phyloP scores from a whole-genome alignment of 352 stramenopile species.

The Phytophthora agathidicida region DNA sequence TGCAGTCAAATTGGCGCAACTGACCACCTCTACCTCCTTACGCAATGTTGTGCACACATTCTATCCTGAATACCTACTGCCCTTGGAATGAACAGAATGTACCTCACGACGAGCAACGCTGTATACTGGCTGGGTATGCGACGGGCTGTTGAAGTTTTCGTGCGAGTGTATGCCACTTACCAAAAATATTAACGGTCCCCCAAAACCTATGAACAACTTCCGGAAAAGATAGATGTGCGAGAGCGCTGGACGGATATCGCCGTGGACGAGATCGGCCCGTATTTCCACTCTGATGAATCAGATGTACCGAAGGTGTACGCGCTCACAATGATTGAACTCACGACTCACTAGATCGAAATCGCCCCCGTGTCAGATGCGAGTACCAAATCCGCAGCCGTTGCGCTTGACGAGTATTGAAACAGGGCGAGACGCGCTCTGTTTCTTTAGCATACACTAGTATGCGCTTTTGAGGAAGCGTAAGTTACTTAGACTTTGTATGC shows the following conservation, averaged over 20 bases:
- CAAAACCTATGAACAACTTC: neutral
- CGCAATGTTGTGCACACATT: neutral
- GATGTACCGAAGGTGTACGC: neutral
- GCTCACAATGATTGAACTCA: constrained; percentile 2
- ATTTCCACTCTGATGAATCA: neutral
- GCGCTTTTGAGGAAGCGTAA: too few relatives aligned
- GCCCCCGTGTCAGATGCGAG: neutral
- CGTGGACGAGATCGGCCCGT: neutral
- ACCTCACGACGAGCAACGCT: neutral
- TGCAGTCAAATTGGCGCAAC: neutral
- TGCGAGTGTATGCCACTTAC: neutral
- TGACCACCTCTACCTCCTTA: neutral
- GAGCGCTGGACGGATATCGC: neutral
- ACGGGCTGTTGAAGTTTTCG: neutral
- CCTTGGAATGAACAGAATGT: constrained; percentile 4
- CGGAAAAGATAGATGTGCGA: neutral
- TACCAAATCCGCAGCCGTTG: neutral
- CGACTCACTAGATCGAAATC: neutral
- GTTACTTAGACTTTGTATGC: too few relatives aligned
- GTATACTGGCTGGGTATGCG: constrained; percentile 2
- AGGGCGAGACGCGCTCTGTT: too few relatives aligned
- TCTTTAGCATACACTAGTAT: too few relatives aligned
- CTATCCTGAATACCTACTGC: neutral
- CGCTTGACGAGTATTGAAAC: constrained; percentile 3
- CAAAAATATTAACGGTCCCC: neutral